Conservation (phyloP, 176 grass and related monocot species). For the Juncus inflexus region DNA sequence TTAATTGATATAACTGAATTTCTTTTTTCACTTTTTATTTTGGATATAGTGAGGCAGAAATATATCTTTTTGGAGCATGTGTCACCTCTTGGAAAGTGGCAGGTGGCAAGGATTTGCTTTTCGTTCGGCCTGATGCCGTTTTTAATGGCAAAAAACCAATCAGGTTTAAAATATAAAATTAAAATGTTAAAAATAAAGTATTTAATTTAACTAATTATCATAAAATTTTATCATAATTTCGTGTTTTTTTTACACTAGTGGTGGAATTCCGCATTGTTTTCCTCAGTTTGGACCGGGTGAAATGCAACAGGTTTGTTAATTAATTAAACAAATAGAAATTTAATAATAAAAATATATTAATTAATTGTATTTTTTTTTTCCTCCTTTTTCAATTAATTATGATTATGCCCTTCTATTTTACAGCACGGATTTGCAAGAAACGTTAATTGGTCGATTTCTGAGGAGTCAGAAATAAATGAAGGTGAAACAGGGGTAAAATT, state of each 20-base stretch:
- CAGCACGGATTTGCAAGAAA: conserved; percentile 97
- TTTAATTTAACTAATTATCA: conserved; percentile 8
- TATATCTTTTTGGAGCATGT: conserved; percentile 86
- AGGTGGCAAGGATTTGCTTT: conserved; percentile 75
- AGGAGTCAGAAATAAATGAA: conserved; percentile 58
- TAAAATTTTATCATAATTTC: not conserved
- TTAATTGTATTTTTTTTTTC: no score
- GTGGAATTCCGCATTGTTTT: conserved; percentile 98
- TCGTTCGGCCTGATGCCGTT: conserved; percentile 91
- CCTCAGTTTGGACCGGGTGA: conserved; percentile 89
- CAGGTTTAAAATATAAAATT: conserved; percentile 39
- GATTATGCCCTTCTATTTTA: not conserved
- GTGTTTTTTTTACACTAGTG: conserved; percentile 54
- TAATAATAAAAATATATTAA: not conserved
- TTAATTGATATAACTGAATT: not conserved
- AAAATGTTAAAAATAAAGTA: conserved; percentile 6
- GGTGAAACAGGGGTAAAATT: conserved; percentile 69
- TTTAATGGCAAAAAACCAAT: conserved; percentile 94
- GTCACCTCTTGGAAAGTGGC: conserved; percentile 84
- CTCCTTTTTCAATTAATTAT: not conserved
- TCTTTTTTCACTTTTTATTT: not conserved
- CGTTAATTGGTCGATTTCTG: conserved; percentile 78
- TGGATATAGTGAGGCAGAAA: conserved; percentile 71
- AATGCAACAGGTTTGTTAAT: conserved; percentile 71
- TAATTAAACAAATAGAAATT: conserved; percentile 13